Percentiles rank a stretch among this genome's conserved stretches.
Conservation (phyloP, 495 filamentous ascomycete species). For the Aspergillus conjunctus region DNA sequence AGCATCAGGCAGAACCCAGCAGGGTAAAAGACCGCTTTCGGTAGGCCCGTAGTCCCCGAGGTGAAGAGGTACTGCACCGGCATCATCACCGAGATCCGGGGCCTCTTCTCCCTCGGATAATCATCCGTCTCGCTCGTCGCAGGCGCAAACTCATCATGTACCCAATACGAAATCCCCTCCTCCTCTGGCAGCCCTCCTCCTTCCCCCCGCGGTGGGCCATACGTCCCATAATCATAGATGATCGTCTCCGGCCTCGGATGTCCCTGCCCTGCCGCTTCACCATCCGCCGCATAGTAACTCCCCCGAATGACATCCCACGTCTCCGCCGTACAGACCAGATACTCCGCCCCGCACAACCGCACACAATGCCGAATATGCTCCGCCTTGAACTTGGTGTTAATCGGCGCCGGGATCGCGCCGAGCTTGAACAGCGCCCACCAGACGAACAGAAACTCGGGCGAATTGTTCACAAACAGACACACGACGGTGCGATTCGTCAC, state of each 20-base stretch:
- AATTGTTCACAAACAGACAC: conserved; percentile 7
- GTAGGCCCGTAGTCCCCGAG: conserved; percentile 7
- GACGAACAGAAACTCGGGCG: conserved; percentile 9
- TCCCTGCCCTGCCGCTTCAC: neutral
- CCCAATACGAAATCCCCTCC: neutral
- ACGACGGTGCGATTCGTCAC: conserved; percentile 7
- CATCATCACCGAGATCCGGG: neutral
- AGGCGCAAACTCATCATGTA: neutral
- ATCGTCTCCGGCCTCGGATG: neutral
- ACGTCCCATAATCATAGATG: conserved; percentile 7
- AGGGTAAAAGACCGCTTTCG: conserved; percentile 10
- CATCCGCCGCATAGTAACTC: neutral
- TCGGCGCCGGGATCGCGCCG: conserved; percentile 4
- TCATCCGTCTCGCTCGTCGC: conserved; percentile 4
- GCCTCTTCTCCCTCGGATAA: neutral
- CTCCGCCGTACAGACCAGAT: neutral
- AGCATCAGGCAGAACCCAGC: conserved; percentile 10
- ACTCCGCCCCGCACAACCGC: neutral
- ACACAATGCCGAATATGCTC: conserved; percentile 9
- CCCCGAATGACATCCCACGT: conserved; percentile 1
- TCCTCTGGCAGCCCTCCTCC: neutral
- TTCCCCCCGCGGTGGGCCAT: neutral
- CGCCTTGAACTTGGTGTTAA: conserved; percentile 13
- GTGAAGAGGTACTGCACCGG: conserved; percentile 11
- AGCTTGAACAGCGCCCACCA: conserved; percentile 12